Percentiles rank a stretch among this genome's conserved stretches.
These are phyloP conservation scores for Backusella macrospora DNA, from an alignment of 192 early-diverging fungal genomes.

Conservation along the genomic window DNA sequence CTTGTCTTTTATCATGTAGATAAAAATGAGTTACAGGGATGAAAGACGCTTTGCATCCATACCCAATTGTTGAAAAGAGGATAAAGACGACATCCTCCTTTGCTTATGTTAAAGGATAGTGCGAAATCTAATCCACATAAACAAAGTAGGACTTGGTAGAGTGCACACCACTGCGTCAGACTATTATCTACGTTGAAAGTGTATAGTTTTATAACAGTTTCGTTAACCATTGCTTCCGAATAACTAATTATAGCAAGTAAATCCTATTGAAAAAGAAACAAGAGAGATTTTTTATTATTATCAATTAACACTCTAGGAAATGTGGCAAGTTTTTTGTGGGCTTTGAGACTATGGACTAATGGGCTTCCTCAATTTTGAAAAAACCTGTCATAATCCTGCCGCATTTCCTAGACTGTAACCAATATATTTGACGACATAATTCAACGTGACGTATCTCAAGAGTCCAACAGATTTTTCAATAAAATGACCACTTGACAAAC, in stretches of 20 bases:
- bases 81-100: not conserved
- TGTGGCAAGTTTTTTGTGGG: too few relatives aligned
- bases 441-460: too few relatives aligned
- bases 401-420: too few relatives aligned
- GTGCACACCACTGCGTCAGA: not conserved
- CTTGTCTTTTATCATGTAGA: not conserved
- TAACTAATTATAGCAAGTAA: not conserved
- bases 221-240: not conserved
- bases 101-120: not conserved
- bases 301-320: too few relatives aligned
- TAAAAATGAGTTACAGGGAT: not conserved
- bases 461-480: too few relatives aligned
- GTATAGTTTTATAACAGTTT: not conserved
- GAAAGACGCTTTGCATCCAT: not conserved
- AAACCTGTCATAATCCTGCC: too few relatives aligned
- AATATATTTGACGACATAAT: not conserved
- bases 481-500: too few relatives aligned
- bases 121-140: slow-evolving; percentile 1
- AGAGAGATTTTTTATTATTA: not conserved
- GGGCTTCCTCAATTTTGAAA: too few relatives aligned
- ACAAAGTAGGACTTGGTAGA: slow-evolving; percentile 1
- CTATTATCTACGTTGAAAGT: not conserved
- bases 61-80: not conserved
- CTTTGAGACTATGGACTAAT: too few relatives aligned
- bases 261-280: not conserved